phyloP scores from a whole-genome alignment of 202 grass and related monocot genomes.

The Eragrostis tef region DNA sequence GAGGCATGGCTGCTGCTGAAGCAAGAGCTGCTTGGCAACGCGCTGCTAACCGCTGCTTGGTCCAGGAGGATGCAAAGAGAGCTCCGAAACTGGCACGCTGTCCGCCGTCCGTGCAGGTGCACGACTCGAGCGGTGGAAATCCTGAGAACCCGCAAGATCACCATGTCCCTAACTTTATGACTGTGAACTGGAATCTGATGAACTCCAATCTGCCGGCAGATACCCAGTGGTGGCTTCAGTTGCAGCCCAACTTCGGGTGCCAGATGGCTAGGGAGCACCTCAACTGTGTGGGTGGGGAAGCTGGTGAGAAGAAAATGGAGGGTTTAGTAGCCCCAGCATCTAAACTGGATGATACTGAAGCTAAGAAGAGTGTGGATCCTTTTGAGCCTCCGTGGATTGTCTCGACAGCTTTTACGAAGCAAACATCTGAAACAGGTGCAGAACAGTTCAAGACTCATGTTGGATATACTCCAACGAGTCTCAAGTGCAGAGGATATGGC shows the following conservation, averaged over 20 bases:
- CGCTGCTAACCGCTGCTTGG: constrained; percentile 78
- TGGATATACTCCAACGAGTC: constrained; percentile 27
- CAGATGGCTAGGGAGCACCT: constrained; percentile 56
- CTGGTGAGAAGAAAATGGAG: constrained; percentile 44
- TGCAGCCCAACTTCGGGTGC: constrained; percentile 79
- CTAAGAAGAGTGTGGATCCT: constrained; percentile 35
- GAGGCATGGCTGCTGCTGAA: constrained; percentile 89
- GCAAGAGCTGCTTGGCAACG: constrained; percentile 95
- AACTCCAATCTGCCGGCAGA: constrained; percentile 63
- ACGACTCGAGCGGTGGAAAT: constrained; percentile 46
- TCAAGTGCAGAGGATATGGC: constrained; percentile 50
- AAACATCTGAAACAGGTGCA: constrained; percentile 43
- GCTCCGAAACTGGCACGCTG: constrained; percentile 78
- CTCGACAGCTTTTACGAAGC: constrained; percentile 61
- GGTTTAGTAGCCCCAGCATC: constrained; percentile 26
- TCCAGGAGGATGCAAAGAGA: constrained; percentile 93
- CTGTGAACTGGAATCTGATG: constrained; percentile 68
- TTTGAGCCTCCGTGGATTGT: constrained; percentile 56
- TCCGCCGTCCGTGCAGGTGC: constrained; percentile 42
- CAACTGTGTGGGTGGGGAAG: constrained; percentile 41
- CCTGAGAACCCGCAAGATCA: constrained; percentile 44
- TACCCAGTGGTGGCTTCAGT: constrained; percentile 81
- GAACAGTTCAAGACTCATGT: constrained; percentile 47
- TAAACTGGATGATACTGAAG: constrained; percentile 37
- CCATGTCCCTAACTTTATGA: constrained; percentile 58